Evolutionary conservation across 1,284 basidiomycete genomes (phyloP).

Genomic region (Exobasidium rhododendri): DNA sequence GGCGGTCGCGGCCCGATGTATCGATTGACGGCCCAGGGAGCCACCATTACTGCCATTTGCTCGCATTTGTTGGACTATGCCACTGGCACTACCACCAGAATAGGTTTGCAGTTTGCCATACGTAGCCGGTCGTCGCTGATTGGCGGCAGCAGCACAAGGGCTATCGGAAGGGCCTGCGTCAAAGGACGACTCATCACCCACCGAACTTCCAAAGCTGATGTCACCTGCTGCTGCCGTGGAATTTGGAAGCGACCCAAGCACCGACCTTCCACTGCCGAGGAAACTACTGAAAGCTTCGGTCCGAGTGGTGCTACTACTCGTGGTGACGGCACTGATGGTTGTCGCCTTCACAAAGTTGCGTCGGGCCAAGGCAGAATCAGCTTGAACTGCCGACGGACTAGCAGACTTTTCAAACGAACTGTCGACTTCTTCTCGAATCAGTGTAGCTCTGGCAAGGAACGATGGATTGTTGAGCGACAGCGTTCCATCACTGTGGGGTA

Average conservation of each 20-base stretch:
- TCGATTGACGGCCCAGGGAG: conserved; percentile 24
- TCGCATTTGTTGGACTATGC: background rate
- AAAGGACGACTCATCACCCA: conserved; percentile 42
- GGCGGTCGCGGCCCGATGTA: conserved; percentile 27
- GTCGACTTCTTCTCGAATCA: conserved; percentile 35
- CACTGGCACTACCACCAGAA: no score
- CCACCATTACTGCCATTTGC: background rate
- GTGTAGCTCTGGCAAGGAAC: background rate
- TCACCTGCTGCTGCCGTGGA: conserved; percentile 20
- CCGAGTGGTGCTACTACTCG: no score
- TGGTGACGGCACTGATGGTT: no score
- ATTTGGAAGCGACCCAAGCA: background rate
- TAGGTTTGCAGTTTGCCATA: no score
- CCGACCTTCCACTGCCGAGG: background rate
- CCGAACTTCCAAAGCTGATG: conserved; percentile 39
- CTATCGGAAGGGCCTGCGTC: conserved; percentile 40
- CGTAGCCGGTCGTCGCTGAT: conserved; percentile 17
- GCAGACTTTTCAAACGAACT: conserved; percentile 28
- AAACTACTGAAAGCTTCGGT: background rate
- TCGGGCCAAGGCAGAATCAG: background rate
- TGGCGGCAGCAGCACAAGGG: conserved; percentile 40
- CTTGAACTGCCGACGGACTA: conserved; percentile 13
- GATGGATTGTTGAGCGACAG: background rate
- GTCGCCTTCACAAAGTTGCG: conserved; percentile 8
- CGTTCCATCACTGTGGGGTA: background rate